These are phyloP conservation scores for Scheffersomyces stambukii DNA, from an alignment of 1,139 yeast species.

Conservation along the genomic window DNA sequence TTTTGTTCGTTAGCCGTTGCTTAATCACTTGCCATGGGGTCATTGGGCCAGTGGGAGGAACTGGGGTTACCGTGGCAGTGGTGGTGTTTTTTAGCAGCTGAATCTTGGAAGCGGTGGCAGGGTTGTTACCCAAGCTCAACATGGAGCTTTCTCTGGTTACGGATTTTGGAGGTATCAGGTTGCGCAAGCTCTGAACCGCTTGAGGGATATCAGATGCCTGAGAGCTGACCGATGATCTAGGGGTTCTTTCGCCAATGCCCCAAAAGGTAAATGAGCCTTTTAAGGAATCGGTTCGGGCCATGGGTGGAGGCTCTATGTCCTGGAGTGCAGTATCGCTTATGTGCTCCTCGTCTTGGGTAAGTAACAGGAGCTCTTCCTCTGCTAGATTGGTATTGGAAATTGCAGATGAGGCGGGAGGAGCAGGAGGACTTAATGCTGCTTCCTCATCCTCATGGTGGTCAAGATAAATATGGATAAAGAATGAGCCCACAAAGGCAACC, in stretches of 20 bases:
- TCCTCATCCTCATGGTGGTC: constrained; percentile 13
- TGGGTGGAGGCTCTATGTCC: constrained; percentile 5
- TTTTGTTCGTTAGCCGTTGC: constrained; percentile 19
- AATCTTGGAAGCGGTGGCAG: neutral
- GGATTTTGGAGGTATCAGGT: too few species aligned
- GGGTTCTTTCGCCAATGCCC: constrained; percentile 24
- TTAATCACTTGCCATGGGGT: constrained; percentile 23
- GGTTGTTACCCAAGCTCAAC: neutral
- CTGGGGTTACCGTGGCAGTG: neutral
- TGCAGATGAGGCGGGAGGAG: constrained; percentile 1
- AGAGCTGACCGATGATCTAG: constrained; percentile 20
- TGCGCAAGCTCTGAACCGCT: too few species aligned
- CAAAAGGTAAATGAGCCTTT: constrained; percentile 38
- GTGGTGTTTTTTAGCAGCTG: neutral
- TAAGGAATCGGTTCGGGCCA: constrained; percentile 15
- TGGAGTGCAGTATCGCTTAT: too few species aligned
- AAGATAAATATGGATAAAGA: constrained; percentile 31
- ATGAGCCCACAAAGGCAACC: constrained; percentile 33
- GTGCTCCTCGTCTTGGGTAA: constrained; percentile 5
- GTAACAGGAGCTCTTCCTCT: constrained; percentile 8
- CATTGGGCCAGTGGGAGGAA: constrained; percentile 1
- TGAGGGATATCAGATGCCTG: too few species aligned
- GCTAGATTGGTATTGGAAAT: too few species aligned
- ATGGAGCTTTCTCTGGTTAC: too few species aligned
- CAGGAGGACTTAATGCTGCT: constrained; percentile 5